Evolutionary conservation across 371 early-diverging fungal genomes (phyloP), one percentile per base, ranked within the genome.

Genomic region (Parasitella parasitica): DNA sequence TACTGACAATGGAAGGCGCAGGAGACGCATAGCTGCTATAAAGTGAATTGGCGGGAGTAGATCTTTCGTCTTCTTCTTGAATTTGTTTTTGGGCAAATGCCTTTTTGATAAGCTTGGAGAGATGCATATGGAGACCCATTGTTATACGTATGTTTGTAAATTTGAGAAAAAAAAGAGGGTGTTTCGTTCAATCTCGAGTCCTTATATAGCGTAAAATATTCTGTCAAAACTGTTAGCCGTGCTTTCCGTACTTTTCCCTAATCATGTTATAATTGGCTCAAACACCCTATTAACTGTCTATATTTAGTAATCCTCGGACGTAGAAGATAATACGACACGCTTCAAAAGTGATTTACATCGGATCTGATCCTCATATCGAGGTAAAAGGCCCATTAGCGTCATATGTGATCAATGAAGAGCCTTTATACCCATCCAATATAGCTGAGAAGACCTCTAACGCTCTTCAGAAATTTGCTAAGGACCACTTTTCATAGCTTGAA

Each of bases 71-170:
- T 16, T 28, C 27, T 32, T 52, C 61, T 30, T 64, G 61, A 46
- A 59, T 55, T n/a, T 63, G 52, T 41, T 63, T 57, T 16, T 58
- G 59, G 52, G 59, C 39, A 32, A 58, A 63, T 8, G 54, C 32
- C 26, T 63, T 67, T 37, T 67, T 67, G 63, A 67, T 27, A 32
- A 67, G 63, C 27, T 63, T 67, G 22, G 62, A 49, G 7, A 67
- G 20, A 24, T 63, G 62, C 15, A 58, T 39, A 16, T 63, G 59
- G 16, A 67, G 30, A 37, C 34, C 54, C 67, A 67, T 67, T 12
- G 12, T 62, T 11, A 37, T n/a, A n/a, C n/a, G n/a, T n/a, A 11
- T 11, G 41, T 27, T 16, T 46, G 20, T 28, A 30, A 32, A 18
- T 24, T 20, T 20, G 18, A 18, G 24, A 38, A 41, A 28, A 27